phyloP scores from a whole-genome alignment of 2,329 filamentous ascomycete species.

The Fusarium dlaminii region DNA sequence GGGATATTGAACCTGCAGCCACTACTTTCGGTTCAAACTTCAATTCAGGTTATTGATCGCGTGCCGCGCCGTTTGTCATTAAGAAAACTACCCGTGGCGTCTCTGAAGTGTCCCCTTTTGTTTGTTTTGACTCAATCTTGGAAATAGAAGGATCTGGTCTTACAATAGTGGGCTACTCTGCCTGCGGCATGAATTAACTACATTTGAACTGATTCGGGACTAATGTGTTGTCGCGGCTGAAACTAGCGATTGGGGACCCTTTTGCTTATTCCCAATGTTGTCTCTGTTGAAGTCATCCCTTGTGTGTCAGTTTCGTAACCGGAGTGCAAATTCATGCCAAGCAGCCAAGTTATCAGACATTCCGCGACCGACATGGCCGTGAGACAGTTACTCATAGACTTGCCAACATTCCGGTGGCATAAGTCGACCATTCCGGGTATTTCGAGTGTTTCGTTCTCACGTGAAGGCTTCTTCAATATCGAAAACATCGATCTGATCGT shows the following conservation, averaged over 20 bases:
- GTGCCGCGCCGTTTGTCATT: constrained; percentile 26
- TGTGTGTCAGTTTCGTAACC: constrained; percentile 26
- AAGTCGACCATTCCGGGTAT: constrained; percentile 13
- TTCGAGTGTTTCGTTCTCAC: constrained; percentile 1
- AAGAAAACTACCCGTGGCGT: not conserved
- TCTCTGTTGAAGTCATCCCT: constrained; percentile 19
- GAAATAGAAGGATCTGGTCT: constrained; percentile 5
- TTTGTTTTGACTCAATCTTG: not conserved
- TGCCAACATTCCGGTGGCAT: constrained; percentile 5
- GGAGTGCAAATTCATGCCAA: constrained; percentile 13
- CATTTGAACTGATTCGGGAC: not conserved
- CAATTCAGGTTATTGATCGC: constrained; percentile 35
- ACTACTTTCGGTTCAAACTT: not conserved
- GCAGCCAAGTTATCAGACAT: constrained; percentile 19
- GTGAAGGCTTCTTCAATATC: not conserved
- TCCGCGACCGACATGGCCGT: constrained; percentile 11
- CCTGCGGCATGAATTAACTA: not conserved
- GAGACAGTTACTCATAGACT: constrained; percentile 5
- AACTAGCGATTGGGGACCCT: not conserved
- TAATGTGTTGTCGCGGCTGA: not conserved
- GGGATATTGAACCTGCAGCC: constrained; percentile 1
- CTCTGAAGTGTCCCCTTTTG: not conserved
- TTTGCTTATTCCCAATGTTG: constrained; percentile 14
- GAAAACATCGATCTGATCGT: constrained; percentile 8
- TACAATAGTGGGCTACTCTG: constrained; percentile 18